Conservation (phyloP, 108 stramenopile genomes). For the Skeletonema tropicum region DNA sequence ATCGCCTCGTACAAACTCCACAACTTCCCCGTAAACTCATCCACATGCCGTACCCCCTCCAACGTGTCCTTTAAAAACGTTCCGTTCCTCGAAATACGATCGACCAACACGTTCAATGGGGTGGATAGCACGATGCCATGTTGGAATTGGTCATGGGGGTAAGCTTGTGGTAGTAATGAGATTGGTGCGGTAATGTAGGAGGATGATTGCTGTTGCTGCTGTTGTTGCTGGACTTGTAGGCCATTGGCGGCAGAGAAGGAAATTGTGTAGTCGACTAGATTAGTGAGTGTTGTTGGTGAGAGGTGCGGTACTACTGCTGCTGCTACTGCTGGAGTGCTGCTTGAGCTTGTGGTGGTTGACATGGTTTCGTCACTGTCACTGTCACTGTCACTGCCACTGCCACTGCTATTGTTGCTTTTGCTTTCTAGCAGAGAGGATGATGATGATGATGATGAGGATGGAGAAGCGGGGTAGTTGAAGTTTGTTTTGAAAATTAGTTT, state of each 20-base stretch:
- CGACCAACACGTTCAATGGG: constrained; percentile 85
- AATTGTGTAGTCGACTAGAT: constrained; percentile 50
- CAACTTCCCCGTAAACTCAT: constrained; percentile 88
- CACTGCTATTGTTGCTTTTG: no score
- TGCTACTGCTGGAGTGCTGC: background rate
- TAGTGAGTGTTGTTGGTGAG: background rate
- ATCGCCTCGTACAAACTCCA: constrained; percentile 78
- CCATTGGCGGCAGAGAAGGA: constrained; percentile 69
- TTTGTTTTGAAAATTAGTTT: no score
- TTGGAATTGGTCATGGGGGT: constrained; percentile 69
- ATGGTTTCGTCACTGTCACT: no score
- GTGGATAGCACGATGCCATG: constrained; percentile 67
- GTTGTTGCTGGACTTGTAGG: constrained; percentile 54
- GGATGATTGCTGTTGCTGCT: background rate
- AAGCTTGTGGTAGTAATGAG: constrained; percentile 85
- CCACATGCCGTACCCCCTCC: constrained; percentile 67
- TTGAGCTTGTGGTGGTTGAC: background rate
- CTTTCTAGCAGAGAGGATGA: no score
- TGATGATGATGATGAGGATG: no score
- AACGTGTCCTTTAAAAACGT: constrained; percentile 72
- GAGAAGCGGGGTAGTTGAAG: background rate
- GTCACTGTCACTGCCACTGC: no score
- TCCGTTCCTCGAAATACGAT: constrained; percentile 83
- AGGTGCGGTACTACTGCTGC: background rate
- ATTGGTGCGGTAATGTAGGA: constrained; percentile 84